Evolutionary conservation across 2,329 filamentous ascomycete genomes (phyloP), one percentile per base, ranked within the genome.

Genomic region (Penicillium sp.): DNA sequence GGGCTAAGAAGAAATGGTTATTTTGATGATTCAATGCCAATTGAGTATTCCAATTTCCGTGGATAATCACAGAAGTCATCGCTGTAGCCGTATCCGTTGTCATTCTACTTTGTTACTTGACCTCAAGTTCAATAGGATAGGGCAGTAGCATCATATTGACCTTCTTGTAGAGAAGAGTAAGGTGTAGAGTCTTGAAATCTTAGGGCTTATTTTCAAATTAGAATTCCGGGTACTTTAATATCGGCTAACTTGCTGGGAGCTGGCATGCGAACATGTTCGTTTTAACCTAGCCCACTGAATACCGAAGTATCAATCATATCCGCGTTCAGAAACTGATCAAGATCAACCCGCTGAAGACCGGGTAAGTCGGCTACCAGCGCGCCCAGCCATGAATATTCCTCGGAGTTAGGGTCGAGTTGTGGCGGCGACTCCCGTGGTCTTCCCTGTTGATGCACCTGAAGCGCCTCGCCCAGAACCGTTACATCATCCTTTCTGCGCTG

Each of bases 281-380:
- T 30, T 35, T 3, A 51, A 6, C 30, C n/a, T n/a, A 30, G n/a
- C 3, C 48, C 48, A 51, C 28, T n/a, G 2, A 51, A 14, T 13
- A 51, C 19, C 16, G 48, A 22, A 11, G 48, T 22, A 51, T 51
- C 48, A 30, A 51, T 51, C 48, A 69, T 68, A 65, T 79, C 68
- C 3, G 65, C 52, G 55, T 70, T 67, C 26, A 80, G 65, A 51
- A 80, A 76, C 8, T 78, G 74, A 45, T 80, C 78, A 13, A 80
- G 60, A 52, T 81, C 77, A 22, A 78, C 64, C 14, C 77, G 72
- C 28, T 77, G 74, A 13, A 80, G 64, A 6, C 73, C 74, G 0
- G 77, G 78, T 19, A 81, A 64, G 33, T 82, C 79, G 1, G 76
- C 74, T 0, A 78, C 74, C 25, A 81, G 55, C 2, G 70, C 75